Evolutionary conservation across 257 asterid species (phyloP), one percentile per base, ranked within the genome.

Genomic region (Plantago ovata): DNA sequence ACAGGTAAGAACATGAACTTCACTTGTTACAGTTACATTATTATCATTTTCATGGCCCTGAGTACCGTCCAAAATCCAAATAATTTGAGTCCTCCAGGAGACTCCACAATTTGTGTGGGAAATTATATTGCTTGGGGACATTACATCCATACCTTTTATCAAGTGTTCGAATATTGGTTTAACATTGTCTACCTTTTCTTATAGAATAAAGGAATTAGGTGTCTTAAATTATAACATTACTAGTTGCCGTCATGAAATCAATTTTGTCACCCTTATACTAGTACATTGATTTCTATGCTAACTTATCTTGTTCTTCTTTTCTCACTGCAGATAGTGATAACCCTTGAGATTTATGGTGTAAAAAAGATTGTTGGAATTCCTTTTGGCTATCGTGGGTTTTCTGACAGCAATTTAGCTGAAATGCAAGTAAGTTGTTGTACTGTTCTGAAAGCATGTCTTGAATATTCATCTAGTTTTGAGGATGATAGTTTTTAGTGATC

Each of bases 321-420:
- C 60, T 78, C 58, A 45, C 33, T 67, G 75, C 86, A 92, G 95
- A 80, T 92, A 44, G 96, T 85, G 58, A 80, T 88, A 72, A 83
- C 96, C 50, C 96, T 88, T 62, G 94, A 85, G 79, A 84, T 85
- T 59, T 88, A 92, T 74, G 96, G 96, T 19, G 95, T 84, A 73
- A 85, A 80, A 63, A 72, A 80, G 82, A 83, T 88, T 15, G 81
- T 77, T 14, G 96, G 96, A 65, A 88, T 92, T 69, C 96, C 96
- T 22, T 92, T 77, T 69, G 98, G 98, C 36, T 92, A 92, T 74
- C 98, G 96, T 58, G 97, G 97, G 20, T 89, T 89, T 78, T 69
- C 87, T 19, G 94, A 89, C 61, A 53, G 52, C 51, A 83, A 58
- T 47, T 81, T 83, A 68, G 64, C 77, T 48, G 97, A 89, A 80